Evolutionary conservation across 1,139 yeast genomes (phyloP).

Genomic region (Yamadazyma triangularis): DNA sequence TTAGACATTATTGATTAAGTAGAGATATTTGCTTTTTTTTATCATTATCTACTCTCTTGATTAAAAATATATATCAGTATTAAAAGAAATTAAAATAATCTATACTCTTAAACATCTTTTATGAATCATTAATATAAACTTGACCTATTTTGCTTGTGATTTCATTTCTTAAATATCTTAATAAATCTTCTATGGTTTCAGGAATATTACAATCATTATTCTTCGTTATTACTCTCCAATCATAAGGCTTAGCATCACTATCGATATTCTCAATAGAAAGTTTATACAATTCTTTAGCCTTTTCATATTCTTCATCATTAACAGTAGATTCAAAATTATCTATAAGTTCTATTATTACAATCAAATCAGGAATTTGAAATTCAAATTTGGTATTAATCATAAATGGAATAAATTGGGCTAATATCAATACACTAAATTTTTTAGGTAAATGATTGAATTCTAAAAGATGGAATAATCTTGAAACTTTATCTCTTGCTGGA

Average conservation of each 20-base stretch:
- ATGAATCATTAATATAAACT: slow-evolving; percentile 25
- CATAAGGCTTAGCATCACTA: slow-evolving; percentile 7
- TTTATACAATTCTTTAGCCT: slow-evolving; percentile 30
- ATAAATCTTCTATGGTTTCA: slow-evolving; percentile 17
- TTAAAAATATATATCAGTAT: too few relatives aligned
- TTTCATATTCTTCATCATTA: slow-evolving; percentile 19
- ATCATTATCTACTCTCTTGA: too few relatives aligned
- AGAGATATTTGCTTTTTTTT: too few relatives aligned
- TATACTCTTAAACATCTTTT: too few relatives aligned
- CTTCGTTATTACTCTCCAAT: slow-evolving; percentile 28
- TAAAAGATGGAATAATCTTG: slow-evolving; percentile 48
- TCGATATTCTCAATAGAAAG: slow-evolving; percentile 18
- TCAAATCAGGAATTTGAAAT: slow-evolving; percentile 41
- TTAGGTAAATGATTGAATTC: slow-evolving; percentile 64
- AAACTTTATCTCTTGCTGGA: slow-evolving; percentile 14
- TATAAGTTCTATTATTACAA: slow-evolving; percentile 44
- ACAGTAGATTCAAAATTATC: slow-evolving; percentile 41
- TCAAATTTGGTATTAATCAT: slow-evolving; percentile 20
- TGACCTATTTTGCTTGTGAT: slow-evolving; percentile 34
- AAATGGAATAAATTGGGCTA: slow-evolving; percentile 48
- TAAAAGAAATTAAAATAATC: too few relatives aligned
- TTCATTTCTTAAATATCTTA: slow-evolving; percentile 27
- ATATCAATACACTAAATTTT: slow-evolving; percentile 48
- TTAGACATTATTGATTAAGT: too few relatives aligned
- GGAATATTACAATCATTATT: slow-evolving; percentile 16